Percentiles rank a stretch among this genome's conserved stretches.
Evolutionary conservation across 371 early-diverging fungal genomes (phyloP).

Genomic region (Mucor sp.): DNA sequence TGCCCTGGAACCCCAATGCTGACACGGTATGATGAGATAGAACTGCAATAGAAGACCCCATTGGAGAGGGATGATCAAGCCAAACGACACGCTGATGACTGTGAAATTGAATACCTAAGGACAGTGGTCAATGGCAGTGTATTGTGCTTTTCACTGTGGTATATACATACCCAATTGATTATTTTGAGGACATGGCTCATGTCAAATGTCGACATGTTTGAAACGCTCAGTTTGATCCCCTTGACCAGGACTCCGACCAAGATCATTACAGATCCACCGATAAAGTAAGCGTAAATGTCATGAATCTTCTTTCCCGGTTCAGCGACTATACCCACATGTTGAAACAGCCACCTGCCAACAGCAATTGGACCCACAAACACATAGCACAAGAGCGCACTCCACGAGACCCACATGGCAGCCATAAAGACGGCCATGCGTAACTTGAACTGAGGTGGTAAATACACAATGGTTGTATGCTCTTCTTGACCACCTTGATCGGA

Average conservation of each 20-base stretch:
- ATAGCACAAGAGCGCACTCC: constrained; percentile 6
- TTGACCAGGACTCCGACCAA: not conserved
- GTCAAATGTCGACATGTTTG: not conserved
- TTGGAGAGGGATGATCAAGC: constrained; percentile 4
- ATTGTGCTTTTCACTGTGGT: too few species aligned
- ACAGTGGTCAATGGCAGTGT: too few species aligned
- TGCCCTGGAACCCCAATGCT: constrained; percentile 7
- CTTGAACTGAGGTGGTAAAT: constrained; percentile 65
- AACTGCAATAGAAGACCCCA: constrained; percentile 8
- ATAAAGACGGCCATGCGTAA: constrained; percentile 14
- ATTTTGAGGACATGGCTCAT: not conserved
- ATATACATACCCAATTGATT: constrained; percentile 1
- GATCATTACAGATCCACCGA: constrained; percentile 22
- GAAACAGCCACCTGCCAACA: constrained; percentile 9
- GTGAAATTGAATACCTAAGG: not conserved
- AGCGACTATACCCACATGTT: not conserved
- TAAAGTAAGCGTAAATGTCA: constrained; percentile 53
- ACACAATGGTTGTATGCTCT: constrained; percentile 54
- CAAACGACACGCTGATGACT: not conserved
- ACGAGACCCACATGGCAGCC: constrained; percentile 22
- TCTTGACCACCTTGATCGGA: constrained; percentile 32
- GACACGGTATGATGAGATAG: constrained; percentile 14
- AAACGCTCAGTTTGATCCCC: not conserved
- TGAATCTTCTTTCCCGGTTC: constrained; percentile 38
- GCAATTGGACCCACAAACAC: constrained; percentile 14